A percentile compares a stretch with the other conserved stretches of the same genome.
phyloP scores from a whole-genome alignment of 257 asterid genomes.

The Agastache rugosa region DNA sequence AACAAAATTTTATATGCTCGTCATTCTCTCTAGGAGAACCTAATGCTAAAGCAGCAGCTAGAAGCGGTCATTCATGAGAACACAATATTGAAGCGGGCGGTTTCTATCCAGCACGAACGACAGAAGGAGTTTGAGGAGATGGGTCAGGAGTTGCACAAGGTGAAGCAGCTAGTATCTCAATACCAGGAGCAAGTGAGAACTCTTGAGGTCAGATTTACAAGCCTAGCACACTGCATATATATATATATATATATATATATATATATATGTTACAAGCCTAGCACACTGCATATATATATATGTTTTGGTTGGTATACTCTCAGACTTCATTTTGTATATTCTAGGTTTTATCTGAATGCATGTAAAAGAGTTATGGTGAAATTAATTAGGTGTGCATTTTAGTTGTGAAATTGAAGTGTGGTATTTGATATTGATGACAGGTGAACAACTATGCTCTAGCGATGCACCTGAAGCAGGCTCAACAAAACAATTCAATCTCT shows the following conservation, averaged over 20 bases:
- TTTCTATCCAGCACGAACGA: slow-evolving; percentile 77
- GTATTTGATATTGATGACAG: slow-evolving; percentile 14
- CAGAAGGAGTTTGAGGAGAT: slow-evolving; percentile 82
- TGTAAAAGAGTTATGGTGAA: neutral
- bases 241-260: too few species aligned
- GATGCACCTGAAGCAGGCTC: slow-evolving; percentile 39
- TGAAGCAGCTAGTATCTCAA: slow-evolving; percentile 77
- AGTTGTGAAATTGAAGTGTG: neutral
- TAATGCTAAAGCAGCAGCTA: slow-evolving; percentile 67
- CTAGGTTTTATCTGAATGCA: neutral
- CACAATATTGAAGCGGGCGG: slow-evolving; percentile 71
- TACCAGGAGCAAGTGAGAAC: slow-evolving; percentile 91
- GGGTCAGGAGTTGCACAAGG: slow-evolving; percentile 73
- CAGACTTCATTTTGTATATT: neutral
- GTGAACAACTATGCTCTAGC: slow-evolving; percentile 39
- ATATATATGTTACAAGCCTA: neutral
- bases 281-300: neutral
- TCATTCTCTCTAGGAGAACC: slow-evolving; percentile 56
- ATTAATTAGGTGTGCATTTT: neutral
- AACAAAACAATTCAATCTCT: slow-evolving; percentile 31
- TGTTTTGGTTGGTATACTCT: neutral
- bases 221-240: neutral
- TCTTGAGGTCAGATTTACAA: slow-evolving; percentile 67
- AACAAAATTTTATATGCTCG: neutral
- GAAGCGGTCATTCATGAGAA: slow-evolving; percentile 72